Evolutionary conservation across 176 grass and related monocot genomes (phyloP).

Genomic region (Oryza meyeriana): DNA sequence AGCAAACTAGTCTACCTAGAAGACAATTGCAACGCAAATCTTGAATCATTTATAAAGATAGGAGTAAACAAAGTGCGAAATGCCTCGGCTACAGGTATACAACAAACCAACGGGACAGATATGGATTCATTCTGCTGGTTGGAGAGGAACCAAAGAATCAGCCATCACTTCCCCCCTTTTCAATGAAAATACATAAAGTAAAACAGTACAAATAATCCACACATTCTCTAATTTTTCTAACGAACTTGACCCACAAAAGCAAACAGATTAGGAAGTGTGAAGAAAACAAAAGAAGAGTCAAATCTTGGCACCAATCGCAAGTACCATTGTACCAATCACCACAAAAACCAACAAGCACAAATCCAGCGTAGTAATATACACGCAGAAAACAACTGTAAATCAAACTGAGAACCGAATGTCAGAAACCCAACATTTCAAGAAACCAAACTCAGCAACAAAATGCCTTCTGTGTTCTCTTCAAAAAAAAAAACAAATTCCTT

Average conservation of each 20-base stretch:
- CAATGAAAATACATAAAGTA: constrained; percentile 28
- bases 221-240: constrained; percentile 32
- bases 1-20: neutral
- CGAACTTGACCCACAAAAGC: constrained; percentile 18
- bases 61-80: constrained; percentile 16
- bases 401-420: neutral
- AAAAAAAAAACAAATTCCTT: neutral
- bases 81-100: neutral
- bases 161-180: constrained; percentile 21
- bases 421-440: neutral
- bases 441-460: too few relatives aligned
- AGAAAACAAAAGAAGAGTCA: constrained; percentile 33
- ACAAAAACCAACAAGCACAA: neutral
- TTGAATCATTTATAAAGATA: neutral
- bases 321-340: constrained; percentile 11
- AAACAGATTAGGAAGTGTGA: constrained; percentile 24
- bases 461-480: too few relatives aligned
- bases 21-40: neutral
- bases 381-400: too few relatives aligned
- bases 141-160: constrained; percentile 21
- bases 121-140: neutral
- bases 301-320: constrained; percentile 32
- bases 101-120: neutral
- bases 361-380: neutral
- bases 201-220: constrained; percentile 36